Base-by-base conservation (phyloP, 257 asterid species). In the Penstemon newberryi region DNA sequence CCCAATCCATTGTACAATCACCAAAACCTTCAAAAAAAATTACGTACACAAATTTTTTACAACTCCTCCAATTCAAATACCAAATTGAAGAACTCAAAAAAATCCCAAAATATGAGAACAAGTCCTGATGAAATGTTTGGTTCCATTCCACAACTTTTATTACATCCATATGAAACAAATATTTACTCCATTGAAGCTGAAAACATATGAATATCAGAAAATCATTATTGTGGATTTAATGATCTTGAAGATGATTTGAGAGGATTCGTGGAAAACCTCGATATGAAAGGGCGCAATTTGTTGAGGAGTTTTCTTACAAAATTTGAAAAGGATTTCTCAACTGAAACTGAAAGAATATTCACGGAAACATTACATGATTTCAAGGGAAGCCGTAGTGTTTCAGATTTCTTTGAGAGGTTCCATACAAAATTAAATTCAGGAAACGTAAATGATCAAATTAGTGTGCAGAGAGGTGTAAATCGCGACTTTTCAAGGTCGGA, bases 261-360 rank as follows among this genome's bases (percentile, higher is more conserved):
- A 57, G 63, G 51, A 37, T 47, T 83, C 4, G 5, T 51, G 7
- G 74, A 63, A 4, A 74, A 81, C 55, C 6, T 75, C 6, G 77
- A 74, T 5, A 72, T 11, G 3, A 57, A 64, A 61, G 77, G 87
- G 60, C 80, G 41, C 46, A 57, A 41, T 43, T 18, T 70, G 78
- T 65, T 78, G 0, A n/a, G 40, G 66, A 80, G 76, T 53, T 54
- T 85, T 10, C 37, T 62, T n/a, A 33, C 60, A 7, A 76, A 52
- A 66, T 37, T 58, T 0, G 81, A 72, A 57, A 65, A 52, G 0
- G 51, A 75, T 3, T 67, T 60, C 10, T 54, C 56, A 0, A 44
- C 65, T 8, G 80, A 71, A 18, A 37, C 2, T 25, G 33, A 25
- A 25, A 25, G 33, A 25, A 25, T 25, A 2, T 25, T 25, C 33